Evolutionary conservation across 176 grass and related monocot species (phyloP).

Genomic region (Musa schizocarpa): DNA sequence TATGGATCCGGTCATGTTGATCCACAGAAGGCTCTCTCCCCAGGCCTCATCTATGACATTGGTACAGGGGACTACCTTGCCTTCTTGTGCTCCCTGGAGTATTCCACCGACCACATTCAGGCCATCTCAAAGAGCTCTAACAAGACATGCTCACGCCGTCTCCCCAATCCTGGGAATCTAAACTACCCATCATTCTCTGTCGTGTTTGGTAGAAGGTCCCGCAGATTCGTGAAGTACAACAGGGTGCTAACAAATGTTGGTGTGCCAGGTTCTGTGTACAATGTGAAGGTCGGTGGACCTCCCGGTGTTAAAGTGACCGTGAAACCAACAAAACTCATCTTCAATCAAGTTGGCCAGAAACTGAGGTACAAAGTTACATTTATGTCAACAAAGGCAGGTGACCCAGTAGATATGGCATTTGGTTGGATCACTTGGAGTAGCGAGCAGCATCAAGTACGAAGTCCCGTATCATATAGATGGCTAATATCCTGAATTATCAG

Average conservation of each 20-base stretch:
- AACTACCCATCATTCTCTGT: conserved; percentile 95
- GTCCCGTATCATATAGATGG: conserved; percentile 68
- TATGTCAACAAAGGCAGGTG: conserved; percentile 34
- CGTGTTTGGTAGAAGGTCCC: conserved; percentile 43
- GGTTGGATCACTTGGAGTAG: conserved; percentile 73
- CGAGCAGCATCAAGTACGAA: conserved; percentile 48
- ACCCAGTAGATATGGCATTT: conserved; percentile 39
- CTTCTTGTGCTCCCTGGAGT: conserved; percentile 70
- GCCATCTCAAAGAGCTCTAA: conserved; percentile 42
- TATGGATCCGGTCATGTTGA: conserved; percentile 73
- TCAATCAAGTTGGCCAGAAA: conserved; percentile 46
- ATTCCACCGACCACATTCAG: conserved; percentile 44
- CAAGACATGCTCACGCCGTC: conserved; percentile 53
- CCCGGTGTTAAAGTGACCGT: conserved; percentile 45
- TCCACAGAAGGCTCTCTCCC: conserved; percentile 61
- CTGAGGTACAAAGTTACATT: conserved; percentile 48
- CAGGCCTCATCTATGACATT: conserved; percentile 75
- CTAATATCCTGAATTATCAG: conserved; percentile 7
- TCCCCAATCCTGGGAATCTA: conserved; percentile 61
- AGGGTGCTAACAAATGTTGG: conserved; percentile 82
- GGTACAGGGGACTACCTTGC: conserved; percentile 58
- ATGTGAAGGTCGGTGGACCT: conserved; percentile 30
- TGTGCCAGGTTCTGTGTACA: conserved; percentile 30
- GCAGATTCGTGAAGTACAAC: conserved; percentile 39
- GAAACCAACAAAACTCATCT: conserved; percentile 58